Base-by-base conservation (phyloP, 2,329 filamentous ascomycete species). In the Trichoderma lentiforme region DNA sequence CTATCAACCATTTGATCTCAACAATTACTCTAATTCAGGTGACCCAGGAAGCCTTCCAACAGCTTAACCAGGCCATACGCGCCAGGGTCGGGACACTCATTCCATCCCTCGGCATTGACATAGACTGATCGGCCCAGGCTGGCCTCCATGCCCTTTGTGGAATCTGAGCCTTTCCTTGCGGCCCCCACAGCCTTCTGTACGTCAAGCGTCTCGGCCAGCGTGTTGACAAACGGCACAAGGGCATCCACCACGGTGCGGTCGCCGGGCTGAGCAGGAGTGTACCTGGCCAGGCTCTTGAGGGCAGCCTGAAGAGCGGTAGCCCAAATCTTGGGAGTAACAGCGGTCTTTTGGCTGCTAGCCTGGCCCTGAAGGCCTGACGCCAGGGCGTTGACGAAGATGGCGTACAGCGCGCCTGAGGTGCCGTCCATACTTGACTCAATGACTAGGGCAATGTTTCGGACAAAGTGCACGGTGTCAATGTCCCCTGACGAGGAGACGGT, bases 191-290 rank as follows among this genome's bases (percentile, higher is more conserved):
- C 73, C 32, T 62, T 64, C 14, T 21, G 43, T 4, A 76, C 26
- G 78, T 90, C 86, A 7, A 84, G 84, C 1, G 85, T 87, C 71
- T 84, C 82, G 5, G 80, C 81, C 8, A 93, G 81, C 0, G 85
- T 87, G 39, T 88, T 83, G 39, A 92, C 87, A 78, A 93, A 94
- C 3, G 92, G 92, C 66, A 88, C 85, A 62, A 94, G 82, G 1
- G 91, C 91, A 81, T 94, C 92, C 64, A 94, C 87, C 39, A 94
- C 80, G 1, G 92, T 94, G 26, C 92, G 84, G 76, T 94, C 92
- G 6, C 92, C 92, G 1, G 88, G 87, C 75, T 89, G 87, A 1
- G 92, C 92, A 2, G 91, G 91, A 2, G 92, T 94, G 77, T 93
- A 93, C 74, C 86, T 90, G 53, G 82, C 84, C 71, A 94, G 82